Evolutionary conservation across 2,329 filamentous ascomycete species (phyloP), one percentile per base, ranked within the genome.

Genomic region (Mariannaea elegans): DNA sequence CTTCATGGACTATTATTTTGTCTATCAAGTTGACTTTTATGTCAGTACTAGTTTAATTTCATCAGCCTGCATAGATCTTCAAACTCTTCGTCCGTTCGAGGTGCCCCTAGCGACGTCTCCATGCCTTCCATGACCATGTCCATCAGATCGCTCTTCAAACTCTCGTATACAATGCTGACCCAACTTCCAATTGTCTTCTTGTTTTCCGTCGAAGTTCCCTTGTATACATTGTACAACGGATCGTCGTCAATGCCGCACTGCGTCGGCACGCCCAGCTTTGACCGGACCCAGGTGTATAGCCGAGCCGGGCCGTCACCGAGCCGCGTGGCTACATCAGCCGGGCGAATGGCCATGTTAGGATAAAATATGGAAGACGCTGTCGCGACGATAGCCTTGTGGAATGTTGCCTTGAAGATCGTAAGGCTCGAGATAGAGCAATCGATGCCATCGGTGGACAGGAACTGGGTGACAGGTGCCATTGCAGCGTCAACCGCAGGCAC

Each of bases 101-200:
- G 66, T 13, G 51, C 70, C 7, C 48, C 46, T 4, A 46, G 64
- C 31, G 59, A 50, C n/a, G 32, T 56, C 18, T 68, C 71, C 5
- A 72, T 55, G 3, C 59, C 61, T 27, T 66, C 65, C 68, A 74
- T 67, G 7, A 72, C 64, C 61, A 65, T 61, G 23, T 73, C 70
- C 66, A 74, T 71, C 61, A 74, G 42, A 10, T 66, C 61, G 2
- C 47, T 57, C 53, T 52, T 65, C 21, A 74, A 19, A 21, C 70
- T 73, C 66, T 76, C 73, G 47, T 76, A 76, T 2, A 76, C 65
- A 24, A 65, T 68, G 41, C 64, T 72, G 9, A 75, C 71, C 65
- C 71, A 72, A 44, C 62, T 70, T 10, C 73, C 73, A 21, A 75
- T 75, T 4, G 75, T 76, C 64, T 71, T 73, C 63, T 73, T 73